Evolutionary conservation across 176 grass and related monocot genomes (phyloP).

Genomic region (Puya raimondii): DNA sequence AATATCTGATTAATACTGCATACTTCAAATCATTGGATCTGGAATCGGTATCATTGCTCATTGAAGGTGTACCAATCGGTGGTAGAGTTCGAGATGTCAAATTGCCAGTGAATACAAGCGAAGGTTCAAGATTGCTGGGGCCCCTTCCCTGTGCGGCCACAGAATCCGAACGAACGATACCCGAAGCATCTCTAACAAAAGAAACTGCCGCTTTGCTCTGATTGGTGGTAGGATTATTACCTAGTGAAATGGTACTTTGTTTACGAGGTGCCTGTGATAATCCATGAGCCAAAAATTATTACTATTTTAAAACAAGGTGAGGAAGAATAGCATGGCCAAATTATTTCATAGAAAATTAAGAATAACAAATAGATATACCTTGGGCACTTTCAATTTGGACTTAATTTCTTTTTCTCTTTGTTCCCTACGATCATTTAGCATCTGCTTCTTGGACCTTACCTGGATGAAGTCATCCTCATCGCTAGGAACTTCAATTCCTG

Average conservation of each 20-base stretch:
- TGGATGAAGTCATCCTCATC: constrained; percentile 99
- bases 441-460: constrained; percentile 96
- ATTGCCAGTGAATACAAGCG: constrained; percentile 34
- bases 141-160: constrained; percentile 24
- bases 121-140: constrained; percentile 29
- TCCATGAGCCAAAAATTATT: constrained; percentile 6
- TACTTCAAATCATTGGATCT: constrained; percentile 49
- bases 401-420: constrained; percentile 94
- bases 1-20: constrained; percentile 21
- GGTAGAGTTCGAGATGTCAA: constrained; percentile 32
- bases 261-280: constrained; percentile 49
- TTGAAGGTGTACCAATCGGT: constrained; percentile 46
- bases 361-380: constrained; percentile 33
- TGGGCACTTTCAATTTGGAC: constrained; percentile 63
- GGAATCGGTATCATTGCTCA: constrained; percentile 42
- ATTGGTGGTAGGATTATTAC: constrained; percentile 30
- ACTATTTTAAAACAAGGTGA: constrained; percentile 3
- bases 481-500: constrained; percentile 76
- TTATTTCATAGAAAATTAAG: constrained; percentile 17
- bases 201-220: constrained; percentile 32
- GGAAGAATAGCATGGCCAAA: constrained; percentile 5
- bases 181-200: constrained; percentile 26
- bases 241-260: constrained; percentile 37
- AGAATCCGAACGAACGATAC: constrained; percentile 27
- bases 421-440: constrained; percentile 84